These are phyloP conservation scores for Agrostemma githago DNA, from an alignment of 148 eudicot species.

Conservation along the genomic window DNA sequence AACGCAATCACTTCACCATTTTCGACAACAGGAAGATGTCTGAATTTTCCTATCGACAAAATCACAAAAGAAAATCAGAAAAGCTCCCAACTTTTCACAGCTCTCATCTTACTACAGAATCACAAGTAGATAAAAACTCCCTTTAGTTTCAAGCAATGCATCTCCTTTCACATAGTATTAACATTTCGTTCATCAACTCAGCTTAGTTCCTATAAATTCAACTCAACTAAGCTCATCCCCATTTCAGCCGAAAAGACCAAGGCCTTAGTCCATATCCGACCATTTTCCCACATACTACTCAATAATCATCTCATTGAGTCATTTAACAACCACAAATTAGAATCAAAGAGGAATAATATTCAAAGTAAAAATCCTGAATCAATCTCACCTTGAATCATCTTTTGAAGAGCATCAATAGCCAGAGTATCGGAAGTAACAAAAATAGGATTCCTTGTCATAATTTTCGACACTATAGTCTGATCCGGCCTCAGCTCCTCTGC, in stretches of 20 bases:
- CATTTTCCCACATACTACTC: too few species aligned
- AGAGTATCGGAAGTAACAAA: constrained; percentile 82
- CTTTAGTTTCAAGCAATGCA: neutral
- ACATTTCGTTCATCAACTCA: too few species aligned
- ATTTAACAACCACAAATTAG: neutral
- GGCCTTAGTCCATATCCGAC: too few species aligned
- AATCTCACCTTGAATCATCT: constrained; percentile 83
- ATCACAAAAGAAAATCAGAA: constrained; percentile 5
- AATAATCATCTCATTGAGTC: neutral
- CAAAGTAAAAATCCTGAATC: neutral
- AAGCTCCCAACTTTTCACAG: neutral
- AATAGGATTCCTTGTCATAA: constrained; percentile 95
- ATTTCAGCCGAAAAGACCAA: too few species aligned
- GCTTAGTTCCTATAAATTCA: too few species aligned
- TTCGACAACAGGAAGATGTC: constrained; percentile 98
- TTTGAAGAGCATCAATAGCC: constrained; percentile 91
- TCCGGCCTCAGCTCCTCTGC: constrained; percentile 91
- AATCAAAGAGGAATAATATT: neutral
- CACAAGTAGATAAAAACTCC: neutral
- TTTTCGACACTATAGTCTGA: constrained; percentile 68
- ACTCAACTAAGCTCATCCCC: too few species aligned
- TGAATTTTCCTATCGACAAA: constrained; percentile 66
- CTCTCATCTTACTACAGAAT: neutral
- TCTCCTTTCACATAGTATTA: neutral
- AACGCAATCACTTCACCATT: constrained; percentile 96